Conservation (phyloP, 495 filamentous ascomycete genomes). For the Cercophora newfieldiana region DNA sequence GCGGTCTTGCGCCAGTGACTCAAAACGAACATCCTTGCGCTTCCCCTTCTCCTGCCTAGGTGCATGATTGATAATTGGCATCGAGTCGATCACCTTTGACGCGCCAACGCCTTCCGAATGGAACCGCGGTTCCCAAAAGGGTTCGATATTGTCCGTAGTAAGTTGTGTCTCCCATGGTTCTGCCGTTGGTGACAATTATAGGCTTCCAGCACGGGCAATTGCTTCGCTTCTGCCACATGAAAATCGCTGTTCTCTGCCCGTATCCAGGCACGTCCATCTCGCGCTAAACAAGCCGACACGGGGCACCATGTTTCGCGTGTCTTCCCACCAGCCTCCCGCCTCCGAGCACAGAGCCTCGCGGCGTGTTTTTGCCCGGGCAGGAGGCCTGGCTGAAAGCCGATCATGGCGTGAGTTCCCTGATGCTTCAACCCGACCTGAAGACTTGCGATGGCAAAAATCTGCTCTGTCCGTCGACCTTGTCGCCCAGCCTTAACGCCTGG, state of each 20-base stretch:
- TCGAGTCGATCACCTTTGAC: slow-evolving; percentile 11
- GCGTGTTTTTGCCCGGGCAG: background rate
- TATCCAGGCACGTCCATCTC: background rate
- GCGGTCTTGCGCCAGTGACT: slow-evolving; percentile 25
- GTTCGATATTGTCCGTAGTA: background rate
- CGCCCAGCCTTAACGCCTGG: slow-evolving; percentile 2
- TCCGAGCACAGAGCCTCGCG: background rate
- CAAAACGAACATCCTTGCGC: slow-evolving; percentile 26
- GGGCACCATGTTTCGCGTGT: slow-evolving; percentile 1
- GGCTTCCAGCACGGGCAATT: background rate
- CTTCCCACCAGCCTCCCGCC: background rate
- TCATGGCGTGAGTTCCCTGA: background rate
- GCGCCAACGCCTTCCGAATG: slow-evolving; percentile 7
- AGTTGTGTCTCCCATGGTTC: background rate
- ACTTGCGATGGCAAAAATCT: background rate
- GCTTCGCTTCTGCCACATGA: no score
- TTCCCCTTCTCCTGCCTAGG: slow-evolving; percentile 20
- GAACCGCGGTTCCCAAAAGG: slow-evolving; percentile 6
- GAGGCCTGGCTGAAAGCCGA: background rate
- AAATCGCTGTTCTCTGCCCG: no score
- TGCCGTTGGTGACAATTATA: background rate
- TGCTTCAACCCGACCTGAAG: background rate
- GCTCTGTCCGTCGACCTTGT: background rate
- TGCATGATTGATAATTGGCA: slow-evolving; percentile 24
- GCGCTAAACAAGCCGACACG: background rate